phyloP scores from a whole-genome alignment of 495 filamentous ascomycete species.

The Podospora fimiseda region DNA sequence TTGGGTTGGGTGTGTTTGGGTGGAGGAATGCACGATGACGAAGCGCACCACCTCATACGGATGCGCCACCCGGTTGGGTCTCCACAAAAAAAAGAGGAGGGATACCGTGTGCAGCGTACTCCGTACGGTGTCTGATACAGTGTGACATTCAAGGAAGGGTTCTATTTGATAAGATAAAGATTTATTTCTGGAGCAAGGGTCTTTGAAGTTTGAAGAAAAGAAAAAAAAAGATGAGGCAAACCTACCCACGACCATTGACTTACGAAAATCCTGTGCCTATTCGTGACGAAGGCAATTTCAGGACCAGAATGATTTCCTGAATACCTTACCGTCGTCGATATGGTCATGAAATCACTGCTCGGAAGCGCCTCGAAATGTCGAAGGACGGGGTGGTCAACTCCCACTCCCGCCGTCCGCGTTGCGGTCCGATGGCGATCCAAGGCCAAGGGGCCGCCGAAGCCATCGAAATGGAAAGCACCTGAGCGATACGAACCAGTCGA shows the following conservation, averaged over 20 bases:
- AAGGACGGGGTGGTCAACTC: neutral
- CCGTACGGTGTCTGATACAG: neutral
- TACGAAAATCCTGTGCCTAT: neutral
- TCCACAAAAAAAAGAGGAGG: neutral
- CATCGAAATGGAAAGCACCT: neutral
- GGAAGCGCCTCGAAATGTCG: conserved; percentile 14
- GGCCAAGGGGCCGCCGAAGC: neutral
- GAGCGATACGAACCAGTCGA: neutral
- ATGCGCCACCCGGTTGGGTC: neutral
- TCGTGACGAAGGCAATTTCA: neutral
- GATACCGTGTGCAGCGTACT: neutral
- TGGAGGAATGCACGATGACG: conserved; percentile 4
- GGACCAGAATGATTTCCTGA: conserved; percentile 13
- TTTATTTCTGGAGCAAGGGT: neutral
- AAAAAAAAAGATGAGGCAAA: neutral
- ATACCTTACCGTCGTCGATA: conserved; percentile 1
- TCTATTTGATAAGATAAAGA: conserved; percentile 3
- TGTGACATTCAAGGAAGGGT: neutral
- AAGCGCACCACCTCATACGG: too few species aligned
- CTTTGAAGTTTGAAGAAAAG: neutral
- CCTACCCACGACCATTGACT: neutral
- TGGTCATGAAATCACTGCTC: conserved; percentile 27
- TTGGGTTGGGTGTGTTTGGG: neutral
- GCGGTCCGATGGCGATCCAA: conserved; percentile 9
- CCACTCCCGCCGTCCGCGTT: neutral